Evolutionary conservation across 768 basidiomycete genomes (phyloP).

Genomic region (Mycena amicta): DNA sequence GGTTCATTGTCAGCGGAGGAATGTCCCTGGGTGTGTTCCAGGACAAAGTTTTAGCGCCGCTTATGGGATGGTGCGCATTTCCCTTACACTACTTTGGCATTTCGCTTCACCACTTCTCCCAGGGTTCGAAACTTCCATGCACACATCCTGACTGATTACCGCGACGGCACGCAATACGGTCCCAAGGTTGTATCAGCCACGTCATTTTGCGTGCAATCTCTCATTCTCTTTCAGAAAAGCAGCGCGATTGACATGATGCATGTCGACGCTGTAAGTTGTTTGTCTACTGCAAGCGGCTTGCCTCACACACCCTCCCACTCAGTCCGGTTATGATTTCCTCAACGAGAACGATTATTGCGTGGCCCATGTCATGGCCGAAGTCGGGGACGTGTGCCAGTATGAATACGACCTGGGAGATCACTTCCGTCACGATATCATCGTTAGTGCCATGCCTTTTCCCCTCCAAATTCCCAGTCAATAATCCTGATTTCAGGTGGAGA

Average conservation of each 20-base stretch:
- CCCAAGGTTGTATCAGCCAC: slow-evolving; percentile 25
- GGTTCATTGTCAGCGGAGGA: slow-evolving; percentile 29
- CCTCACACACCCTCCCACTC: not conserved
- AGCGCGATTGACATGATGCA: slow-evolving; percentile 26
- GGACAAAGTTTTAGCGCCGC: slow-evolving; percentile 29
- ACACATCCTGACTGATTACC: slow-evolving; percentile 30
- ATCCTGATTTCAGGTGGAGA: slow-evolving; percentile 30
- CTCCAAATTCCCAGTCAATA: too few species aligned
- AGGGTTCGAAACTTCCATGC: slow-evolving; percentile 31
- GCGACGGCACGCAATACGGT: slow-evolving; percentile 29
- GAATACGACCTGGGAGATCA: slow-evolving; percentile 31
- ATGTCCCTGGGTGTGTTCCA: slow-evolving; percentile 30
- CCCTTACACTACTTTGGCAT: not conserved
- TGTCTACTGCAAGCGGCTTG: slow-evolving; percentile 1
- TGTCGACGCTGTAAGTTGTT: slow-evolving; percentile 18
- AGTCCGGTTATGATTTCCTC: slow-evolving; percentile 28
- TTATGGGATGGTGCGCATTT: slow-evolving; percentile 30
- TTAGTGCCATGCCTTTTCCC: slow-evolving; percentile 15
- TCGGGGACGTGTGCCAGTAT: slow-evolving; percentile 25
- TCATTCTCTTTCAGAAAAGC: slow-evolving; percentile 19
- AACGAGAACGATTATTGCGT: slow-evolving; percentile 28
- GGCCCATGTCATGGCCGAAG: slow-evolving; percentile 26
- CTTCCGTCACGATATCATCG: slow-evolving; percentile 27
- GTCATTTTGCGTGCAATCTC: slow-evolving; percentile 4
- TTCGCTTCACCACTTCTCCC: slow-evolving; percentile 7